phyloP scores from a whole-genome alignment of 2,329 filamentous ascomycete genomes.

The Whalleya microplaca region DNA sequence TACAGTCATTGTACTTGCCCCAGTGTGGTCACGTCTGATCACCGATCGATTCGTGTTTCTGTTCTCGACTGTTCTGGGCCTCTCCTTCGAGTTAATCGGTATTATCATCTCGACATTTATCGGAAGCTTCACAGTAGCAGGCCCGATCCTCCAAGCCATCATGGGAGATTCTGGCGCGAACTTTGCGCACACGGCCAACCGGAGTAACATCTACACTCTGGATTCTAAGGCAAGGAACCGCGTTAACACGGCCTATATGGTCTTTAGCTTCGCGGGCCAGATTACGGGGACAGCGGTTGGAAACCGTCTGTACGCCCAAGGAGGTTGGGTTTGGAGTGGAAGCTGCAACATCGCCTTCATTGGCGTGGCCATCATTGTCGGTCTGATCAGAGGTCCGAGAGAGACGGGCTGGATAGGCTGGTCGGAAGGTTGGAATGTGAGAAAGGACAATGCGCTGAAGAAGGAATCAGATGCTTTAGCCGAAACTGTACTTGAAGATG shows the following conservation, averaged over 20 bases:
- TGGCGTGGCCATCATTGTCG: constrained; percentile 41
- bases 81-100: constrained; percentile 61
- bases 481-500: constrained; percentile 12
- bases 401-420: constrained; percentile 49
- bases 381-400: constrained; percentile 43
- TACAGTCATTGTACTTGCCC: constrained; percentile 67
- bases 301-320: constrained; percentile 54
- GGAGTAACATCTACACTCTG: constrained; percentile 70
- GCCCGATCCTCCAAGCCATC: constrained; percentile 73
- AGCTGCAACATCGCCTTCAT: constrained; percentile 46
- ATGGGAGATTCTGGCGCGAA: constrained; percentile 74
- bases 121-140: constrained; percentile 67
- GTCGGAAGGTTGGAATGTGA: constrained; percentile 46
- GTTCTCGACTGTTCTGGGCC: constrained; percentile 67
- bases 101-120: constrained; percentile 71
- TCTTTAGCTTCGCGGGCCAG: constrained; percentile 74
- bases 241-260: constrained; percentile 84
- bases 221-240: constrained; percentile 73
- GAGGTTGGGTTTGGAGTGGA: constrained; percentile 55
- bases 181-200: constrained; percentile 74
- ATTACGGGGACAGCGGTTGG: constrained; percentile 69
- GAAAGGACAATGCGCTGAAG: constrained; percentile 20
- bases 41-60: constrained; percentile 73
- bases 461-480: constrained; percentile 1
- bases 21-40: constrained; percentile 70